Evolutionary conservation across 306 rosid genomes (phyloP).

Genomic region (Lotus japonicus): DNA sequence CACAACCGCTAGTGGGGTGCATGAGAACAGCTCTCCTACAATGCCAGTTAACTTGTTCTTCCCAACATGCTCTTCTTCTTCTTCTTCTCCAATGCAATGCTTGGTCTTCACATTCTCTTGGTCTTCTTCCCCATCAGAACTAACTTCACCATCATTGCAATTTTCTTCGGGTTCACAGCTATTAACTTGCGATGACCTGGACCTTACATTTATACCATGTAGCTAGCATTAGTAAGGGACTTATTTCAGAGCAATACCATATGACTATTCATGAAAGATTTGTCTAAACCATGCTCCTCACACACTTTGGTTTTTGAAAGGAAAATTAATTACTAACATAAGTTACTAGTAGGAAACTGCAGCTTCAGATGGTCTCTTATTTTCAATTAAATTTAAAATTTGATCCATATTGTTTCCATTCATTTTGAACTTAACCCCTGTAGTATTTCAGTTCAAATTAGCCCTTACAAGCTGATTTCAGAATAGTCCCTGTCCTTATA

Average conservation of each 20-base stretch:
- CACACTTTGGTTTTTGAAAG: neutral
- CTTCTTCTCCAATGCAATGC: neutral
- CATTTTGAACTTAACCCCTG: neutral
- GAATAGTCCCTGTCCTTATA: neutral
- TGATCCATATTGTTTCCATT: neutral
- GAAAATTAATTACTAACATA: neutral
- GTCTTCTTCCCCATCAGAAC: slow-evolving; percentile 33
- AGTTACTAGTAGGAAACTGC: neutral
- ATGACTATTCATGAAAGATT: neutral
- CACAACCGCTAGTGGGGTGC: slow-evolving; percentile 29
- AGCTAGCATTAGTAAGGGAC: slow-evolving; percentile 6
- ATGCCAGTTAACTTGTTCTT: slow-evolving; percentile 32
- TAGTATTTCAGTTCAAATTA: neutral
- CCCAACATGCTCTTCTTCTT: slow-evolving; percentile 15
- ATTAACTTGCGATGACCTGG: slow-evolving; percentile 44
- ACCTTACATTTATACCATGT: neutral
- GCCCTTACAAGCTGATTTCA: neutral
- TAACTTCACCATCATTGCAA: slow-evolving; percentile 23
- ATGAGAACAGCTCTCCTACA: slow-evolving; percentile 51
- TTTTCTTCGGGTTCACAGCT: slow-evolving; percentile 26
- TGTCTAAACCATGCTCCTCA: neutral
- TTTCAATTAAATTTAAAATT: neutral
- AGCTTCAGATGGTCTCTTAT: neutral
- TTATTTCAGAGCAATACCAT: neutral
- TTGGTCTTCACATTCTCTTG: slow-evolving; percentile 32